phyloP scores from a whole-genome alignment of 1,139 yeast genomes.

The Lodderomyces theae region DNA sequence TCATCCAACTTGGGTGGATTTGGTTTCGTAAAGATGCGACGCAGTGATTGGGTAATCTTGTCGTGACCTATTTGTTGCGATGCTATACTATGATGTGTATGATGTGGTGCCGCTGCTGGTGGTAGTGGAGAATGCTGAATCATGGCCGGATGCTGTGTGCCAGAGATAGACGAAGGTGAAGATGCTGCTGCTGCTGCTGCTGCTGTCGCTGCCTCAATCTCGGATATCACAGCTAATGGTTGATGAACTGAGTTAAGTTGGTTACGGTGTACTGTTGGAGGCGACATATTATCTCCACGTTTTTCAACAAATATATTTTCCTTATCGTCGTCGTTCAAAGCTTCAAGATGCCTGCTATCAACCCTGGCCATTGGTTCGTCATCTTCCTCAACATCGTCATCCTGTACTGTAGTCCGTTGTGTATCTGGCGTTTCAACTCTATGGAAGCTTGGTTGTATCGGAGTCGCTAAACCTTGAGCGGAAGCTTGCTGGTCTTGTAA shows the following conservation, averaged over 20 bases:
- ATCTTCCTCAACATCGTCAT: slow-evolving; percentile 37
- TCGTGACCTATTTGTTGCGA: not conserved
- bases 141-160: not conserved
- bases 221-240: slow-evolving; percentile 40
- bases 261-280: slow-evolving; percentile 26
- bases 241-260: slow-evolving; percentile 19
- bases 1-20: slow-evolving; percentile 36
- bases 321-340: slow-evolving; percentile 33
- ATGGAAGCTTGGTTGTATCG: slow-evolving; percentile 30
- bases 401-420: slow-evolving; percentile 46
- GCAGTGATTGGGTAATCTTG: not conserved
- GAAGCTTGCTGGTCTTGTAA: slow-evolving; percentile 5
- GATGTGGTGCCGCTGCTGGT: slow-evolving; percentile 3
- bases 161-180: not conserved
- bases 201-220: slow-evolving; percentile 20
- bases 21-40: slow-evolving; percentile 18
- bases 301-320: slow-evolving; percentile 43
- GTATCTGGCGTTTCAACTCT: slow-evolving; percentile 46
- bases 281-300: slow-evolving; percentile 22
- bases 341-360: slow-evolving; percentile 33
- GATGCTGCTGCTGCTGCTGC: too few relatives aligned
- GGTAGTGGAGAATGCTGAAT: not conserved
- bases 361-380: slow-evolving; percentile 23
- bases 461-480: slow-evolving; percentile 31
- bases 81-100: slow-evolving; percentile 6